Conservation (phyloP, 495 filamentous ascomycete species). For the Tuber borchii region DNA sequence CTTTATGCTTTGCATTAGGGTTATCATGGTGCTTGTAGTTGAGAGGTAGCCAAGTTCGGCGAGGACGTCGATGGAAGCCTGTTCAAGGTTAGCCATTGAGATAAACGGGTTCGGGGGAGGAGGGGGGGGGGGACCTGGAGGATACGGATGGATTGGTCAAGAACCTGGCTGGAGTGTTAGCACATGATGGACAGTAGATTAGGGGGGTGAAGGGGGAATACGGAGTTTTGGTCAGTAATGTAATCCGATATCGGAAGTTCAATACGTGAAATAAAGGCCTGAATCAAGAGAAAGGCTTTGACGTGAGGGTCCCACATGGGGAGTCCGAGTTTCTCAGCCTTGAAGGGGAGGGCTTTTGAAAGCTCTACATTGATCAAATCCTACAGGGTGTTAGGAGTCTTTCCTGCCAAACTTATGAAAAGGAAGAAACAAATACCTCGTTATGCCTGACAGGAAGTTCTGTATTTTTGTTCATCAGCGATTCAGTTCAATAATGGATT, state of each 20-base stretch:
- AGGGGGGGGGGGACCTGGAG: slow-evolving; percentile 49
- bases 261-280: slow-evolving; percentile 89
- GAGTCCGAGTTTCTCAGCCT: slow-evolving; percentile 60
- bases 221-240: slow-evolving; percentile 78
- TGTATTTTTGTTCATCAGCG: slow-evolving; percentile 14
- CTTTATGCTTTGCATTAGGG: slow-evolving; percentile 83
- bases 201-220: slow-evolving; percentile 21
- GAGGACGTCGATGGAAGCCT: slow-evolving; percentile 84
- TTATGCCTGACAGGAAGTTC: slow-evolving; percentile 98
- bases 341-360: slow-evolving; percentile 67
- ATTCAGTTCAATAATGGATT: neutral
- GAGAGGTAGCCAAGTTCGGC: slow-evolving; percentile 79
- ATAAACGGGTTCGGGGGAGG: neutral
- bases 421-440: slow-evolving; percentile 46
- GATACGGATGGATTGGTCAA: slow-evolving; percentile 95
- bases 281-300: slow-evolving; percentile 88
- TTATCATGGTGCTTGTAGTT: slow-evolving; percentile 70
- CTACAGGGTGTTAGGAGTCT: neutral
- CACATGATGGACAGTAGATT: slow-evolving; percentile 1
- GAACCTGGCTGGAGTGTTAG: slow-evolving; percentile 50
- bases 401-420: neutral
- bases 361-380: slow-evolving; percentile 95
- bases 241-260: slow-evolving; percentile 94
- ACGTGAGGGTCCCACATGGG: slow-evolving; percentile 99
- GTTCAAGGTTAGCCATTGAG: slow-evolving; percentile 22